Evolutionary conservation across 1,284 basidiomycete genomes (phyloP), one percentile per base, ranked within the genome.

Genomic region (Ganoderma sp.): DNA sequence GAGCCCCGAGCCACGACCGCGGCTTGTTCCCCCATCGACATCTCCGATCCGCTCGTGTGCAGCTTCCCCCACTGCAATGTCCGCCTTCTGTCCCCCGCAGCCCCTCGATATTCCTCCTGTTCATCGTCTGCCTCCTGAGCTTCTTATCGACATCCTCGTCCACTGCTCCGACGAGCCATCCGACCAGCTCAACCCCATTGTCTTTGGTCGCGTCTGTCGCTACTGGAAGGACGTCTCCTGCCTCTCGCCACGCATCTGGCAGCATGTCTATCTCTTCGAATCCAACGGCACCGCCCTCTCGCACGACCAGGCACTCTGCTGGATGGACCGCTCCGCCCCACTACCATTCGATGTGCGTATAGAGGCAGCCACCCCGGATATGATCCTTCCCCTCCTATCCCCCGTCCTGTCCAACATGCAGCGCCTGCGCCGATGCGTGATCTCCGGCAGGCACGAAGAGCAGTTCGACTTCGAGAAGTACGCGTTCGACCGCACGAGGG

Each of bases 81-180:
- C 63, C 56, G 45, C 65, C 50, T 43, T 48, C 54, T 15, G 41
- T 41, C 57, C 22, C 15, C 48, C 66, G 41, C 67, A 61, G 28
- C 42, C 57, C 22, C 45, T 52, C 39, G 61, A 43, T 52, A 48
- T 61, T 32, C 54, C 71, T 0, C 67, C 74, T 64, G 75, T 82
- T 73, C 60, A 73, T 64, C 50, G 71, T 61, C 76, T 91, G 64
- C 91, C 91, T 0, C 79, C 85, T 14, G 90, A 92, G 71, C 78
- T 92, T 12, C 82, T 92, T 63, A 83, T 87, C 72, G 84, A 89
- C 66, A 85, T 90, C 63, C 91, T 91, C 78, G 76, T 79, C 3
- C 79, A 79, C 43, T 85, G 83, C 73, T 80, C 75, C 9, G 73
- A 77, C 58, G 64, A 64, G 8, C 69, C 81, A 5, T 74, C 76